These are phyloP conservation scores for Parascedosporium putredinis DNA, from an alignment of 2,329 filamentous ascomycete species.

Conservation along the genomic window DNA sequence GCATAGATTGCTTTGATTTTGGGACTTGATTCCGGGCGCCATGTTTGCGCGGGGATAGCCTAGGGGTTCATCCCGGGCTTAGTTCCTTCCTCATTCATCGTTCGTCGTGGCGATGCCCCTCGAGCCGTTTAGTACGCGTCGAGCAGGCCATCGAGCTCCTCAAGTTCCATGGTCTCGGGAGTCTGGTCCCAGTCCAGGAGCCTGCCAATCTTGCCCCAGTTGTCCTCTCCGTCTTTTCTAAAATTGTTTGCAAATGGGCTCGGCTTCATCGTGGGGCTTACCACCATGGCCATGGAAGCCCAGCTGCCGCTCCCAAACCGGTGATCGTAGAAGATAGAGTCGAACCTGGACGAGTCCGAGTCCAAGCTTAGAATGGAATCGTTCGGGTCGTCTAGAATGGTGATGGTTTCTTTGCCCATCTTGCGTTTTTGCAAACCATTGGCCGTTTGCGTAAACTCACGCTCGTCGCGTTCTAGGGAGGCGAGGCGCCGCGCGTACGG, in stretches of 20 bases:
- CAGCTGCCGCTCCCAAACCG: background rate
- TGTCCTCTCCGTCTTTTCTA: slow-evolving; percentile 28
- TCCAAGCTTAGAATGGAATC: slow-evolving; percentile 24
- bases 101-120: background rate
- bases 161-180: slow-evolving; percentile 82
- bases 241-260: slow-evolving; percentile 14
- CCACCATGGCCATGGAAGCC: slow-evolving; percentile 4
- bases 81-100: background rate
- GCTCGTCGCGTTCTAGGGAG: slow-evolving; percentile 86
- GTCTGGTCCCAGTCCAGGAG: slow-evolving; percentile 53
- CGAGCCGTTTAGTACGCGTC: slow-evolving; percentile 49
- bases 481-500: slow-evolving; percentile 60
- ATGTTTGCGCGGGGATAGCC: no score
- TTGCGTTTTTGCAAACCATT: slow-evolving; percentile 66
- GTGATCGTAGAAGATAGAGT: slow-evolving; percentile 11
- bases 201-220: slow-evolving; percentile 29
- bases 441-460: slow-evolving; percentile 93
- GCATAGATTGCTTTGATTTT: no score
- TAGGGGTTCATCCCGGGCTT: no score
- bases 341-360: slow-evolving; percentile 26
- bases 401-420: slow-evolving; percentile 32
- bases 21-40: no score
- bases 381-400: slow-evolving; percentile 6
- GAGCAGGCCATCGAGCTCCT: slow-evolving; percentile 84
- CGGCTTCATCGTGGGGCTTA: slow-evolving; percentile 41